Conservation (phyloP, 306 rosid species). For the Trifolium subterraneum region DNA sequence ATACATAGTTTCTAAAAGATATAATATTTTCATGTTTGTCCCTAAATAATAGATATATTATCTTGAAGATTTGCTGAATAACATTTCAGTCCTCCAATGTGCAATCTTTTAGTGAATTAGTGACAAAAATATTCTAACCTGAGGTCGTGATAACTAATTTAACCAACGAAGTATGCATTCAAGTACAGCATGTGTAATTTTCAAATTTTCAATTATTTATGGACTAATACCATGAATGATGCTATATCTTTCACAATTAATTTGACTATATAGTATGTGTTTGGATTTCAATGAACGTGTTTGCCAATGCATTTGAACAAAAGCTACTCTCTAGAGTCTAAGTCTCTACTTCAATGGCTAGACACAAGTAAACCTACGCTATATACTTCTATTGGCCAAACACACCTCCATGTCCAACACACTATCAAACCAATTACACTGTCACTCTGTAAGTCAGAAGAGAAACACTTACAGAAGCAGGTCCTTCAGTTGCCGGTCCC, state of each 20-base stretch:
- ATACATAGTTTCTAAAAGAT: neutral
- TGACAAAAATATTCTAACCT: neutral
- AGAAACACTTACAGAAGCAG: conserved; percentile 79
- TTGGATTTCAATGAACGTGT: neutral
- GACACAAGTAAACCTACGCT: neutral
- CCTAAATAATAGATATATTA: too few relatives aligned
- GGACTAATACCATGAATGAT: neutral
- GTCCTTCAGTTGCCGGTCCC: conserved; percentile 96
- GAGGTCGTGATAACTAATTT: neutral
- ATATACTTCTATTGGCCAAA: neutral
- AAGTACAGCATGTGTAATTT: neutral
- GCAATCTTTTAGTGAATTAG: neutral
- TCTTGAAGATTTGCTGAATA: too few relatives aligned
- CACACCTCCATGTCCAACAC: neutral
- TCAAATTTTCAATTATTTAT: neutral
- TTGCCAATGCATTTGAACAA: neutral
- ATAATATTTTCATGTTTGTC: neutral
- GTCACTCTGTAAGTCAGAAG: conserved; percentile 22
- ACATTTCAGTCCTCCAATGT: neutral
- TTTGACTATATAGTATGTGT: conserved; percentile 14
- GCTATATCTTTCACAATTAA: neutral
- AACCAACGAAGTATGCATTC: neutral
- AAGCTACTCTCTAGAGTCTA: neutral
- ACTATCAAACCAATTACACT: neutral
- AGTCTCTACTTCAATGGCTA: neutral